phyloP scores from a whole-genome alignment of 129 eudicot species.

The Scalesia atractyloides region DNA sequence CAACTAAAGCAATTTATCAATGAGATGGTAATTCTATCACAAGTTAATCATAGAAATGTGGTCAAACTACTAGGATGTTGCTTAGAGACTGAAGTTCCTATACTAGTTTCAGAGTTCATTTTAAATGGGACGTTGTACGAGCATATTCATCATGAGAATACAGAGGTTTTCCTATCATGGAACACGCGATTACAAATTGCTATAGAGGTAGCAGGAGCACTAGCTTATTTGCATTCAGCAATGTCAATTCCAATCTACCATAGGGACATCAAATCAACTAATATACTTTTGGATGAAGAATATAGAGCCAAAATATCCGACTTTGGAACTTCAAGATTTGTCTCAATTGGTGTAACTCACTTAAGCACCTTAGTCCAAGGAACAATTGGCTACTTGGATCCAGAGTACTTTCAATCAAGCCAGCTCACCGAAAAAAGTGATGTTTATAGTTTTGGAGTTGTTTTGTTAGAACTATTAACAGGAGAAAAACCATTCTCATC shows the following conservation, averaged over 20 bases:
- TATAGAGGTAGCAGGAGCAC: slow-evolving; percentile 34
- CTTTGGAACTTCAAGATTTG: slow-evolving; percentile 40
- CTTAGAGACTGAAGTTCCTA: slow-evolving; percentile 38
- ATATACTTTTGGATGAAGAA: not conserved
- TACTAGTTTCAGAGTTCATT: slow-evolving; percentile 39
- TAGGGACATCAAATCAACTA: slow-evolving; percentile 16
- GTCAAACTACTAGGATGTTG: slow-evolving; percentile 16
- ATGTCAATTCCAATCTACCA: slow-evolving; percentile 37
- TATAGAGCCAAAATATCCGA: slow-evolving; percentile 38
- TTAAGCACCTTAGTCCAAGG: slow-evolving; percentile 40
- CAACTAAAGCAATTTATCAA: slow-evolving; percentile 26
- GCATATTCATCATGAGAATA: slow-evolving; percentile 14
- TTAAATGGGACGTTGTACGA: slow-evolving; percentile 31
- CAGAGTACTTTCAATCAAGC: slow-evolving; percentile 29
- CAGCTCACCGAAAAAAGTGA: no score
- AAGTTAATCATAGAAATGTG: no score
- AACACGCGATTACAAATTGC: slow-evolving; percentile 35
- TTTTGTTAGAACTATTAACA: slow-evolving; percentile 13
- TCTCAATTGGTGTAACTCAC: slow-evolving; percentile 35
- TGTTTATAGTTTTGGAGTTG: no score
- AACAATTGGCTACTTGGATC: slow-evolving; percentile 44
- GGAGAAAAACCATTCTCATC: slow-evolving; percentile 23
- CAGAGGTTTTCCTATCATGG: slow-evolving; percentile 18
- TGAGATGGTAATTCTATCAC: no score
- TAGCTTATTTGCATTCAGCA: slow-evolving; percentile 40